Percentiles rank a stretch among this genome's conserved stretches.
These are phyloP conservation scores for Thalassiosira gravida DNA, from an alignment of 352 stramenopile genomes.

Conservation along the genomic window DNA sequence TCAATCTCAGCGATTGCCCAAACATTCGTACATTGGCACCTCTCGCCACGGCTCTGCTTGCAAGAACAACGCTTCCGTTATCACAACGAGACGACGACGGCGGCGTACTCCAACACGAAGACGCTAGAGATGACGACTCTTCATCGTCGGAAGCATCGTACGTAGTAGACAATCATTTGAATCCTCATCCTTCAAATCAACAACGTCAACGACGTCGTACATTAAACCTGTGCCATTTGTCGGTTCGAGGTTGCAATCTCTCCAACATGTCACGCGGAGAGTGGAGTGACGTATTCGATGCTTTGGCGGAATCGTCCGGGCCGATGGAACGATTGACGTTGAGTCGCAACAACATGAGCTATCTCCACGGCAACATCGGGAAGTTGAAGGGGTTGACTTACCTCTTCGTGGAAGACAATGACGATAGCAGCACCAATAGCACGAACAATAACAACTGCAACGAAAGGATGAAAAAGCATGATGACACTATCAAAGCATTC, in stretches of 20 bases:
- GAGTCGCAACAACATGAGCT: slow-evolving; percentile 47
- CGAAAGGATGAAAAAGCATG: too few species aligned
- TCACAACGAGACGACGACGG: too few species aligned
- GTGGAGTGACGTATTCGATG: slow-evolving; percentile 38
- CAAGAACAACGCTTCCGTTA: too few species aligned
- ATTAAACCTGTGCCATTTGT: slow-evolving; percentile 47
- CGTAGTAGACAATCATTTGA: too few species aligned
- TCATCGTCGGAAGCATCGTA: too few species aligned
- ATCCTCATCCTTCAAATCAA: too few species aligned
- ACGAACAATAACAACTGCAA: too few species aligned
- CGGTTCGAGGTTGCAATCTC: slow-evolving; percentile 47
- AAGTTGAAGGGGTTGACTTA: slow-evolving; percentile 50
- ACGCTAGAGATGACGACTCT: too few species aligned
- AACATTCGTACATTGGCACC: slow-evolving; percentile 37
- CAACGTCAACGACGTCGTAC: too few species aligned
- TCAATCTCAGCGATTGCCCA: slow-evolving; percentile 58
- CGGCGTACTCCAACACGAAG: background rate
- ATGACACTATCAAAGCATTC: too few species aligned
- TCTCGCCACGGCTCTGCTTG: slow-evolving; percentile 21
- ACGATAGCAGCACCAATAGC: background rate
- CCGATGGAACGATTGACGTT: slow-evolving; percentile 51
- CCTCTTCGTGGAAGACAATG: slow-evolving; percentile 55
- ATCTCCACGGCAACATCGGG: slow-evolving; percentile 36
- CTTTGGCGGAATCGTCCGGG: slow-evolving; percentile 31
- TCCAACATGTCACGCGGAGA: slow-evolving; percentile 28